Evolutionary conservation across 2,329 filamentous ascomycete species (phyloP), one percentile per base, ranked within the genome.

Genomic region (Metarhizium robertsii): DNA sequence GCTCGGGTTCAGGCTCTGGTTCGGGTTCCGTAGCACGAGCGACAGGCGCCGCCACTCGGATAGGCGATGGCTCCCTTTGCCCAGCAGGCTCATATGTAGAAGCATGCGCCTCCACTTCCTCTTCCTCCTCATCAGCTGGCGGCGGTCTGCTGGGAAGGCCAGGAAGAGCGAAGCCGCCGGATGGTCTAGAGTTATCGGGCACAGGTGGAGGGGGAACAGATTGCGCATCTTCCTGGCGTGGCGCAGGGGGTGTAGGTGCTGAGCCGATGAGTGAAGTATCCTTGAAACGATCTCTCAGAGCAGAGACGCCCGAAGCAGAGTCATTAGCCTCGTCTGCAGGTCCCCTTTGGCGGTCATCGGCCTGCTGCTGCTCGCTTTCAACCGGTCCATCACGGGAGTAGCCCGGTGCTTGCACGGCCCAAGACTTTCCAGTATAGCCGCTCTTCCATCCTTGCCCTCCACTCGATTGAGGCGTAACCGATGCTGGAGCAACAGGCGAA

Each of bases 381-480:
- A 78, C 77, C 40, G 75, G 59, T 8, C 79, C 75, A 57, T 83
- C 84, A 55, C 85, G 85, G 18, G 86, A 86, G 55, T 81, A 79
- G 10, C 81, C 82, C 29, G 70, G 59, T 11, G 87, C 90, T 64
- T 91, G 84, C 34, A 96, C 90, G 30, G 84, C 90, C 92, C 92
- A 97, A 38, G 83, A 86, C 76, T 96, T 97, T 59, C 92, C 92
- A 51, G 78, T 76, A 68, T 96, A 96, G 18, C 90, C 88, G 70
- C 91, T 96, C 79, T 92, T 91, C 92, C 92, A 96, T 58, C 90
- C 67, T 56, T 89, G 65, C 56, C 78, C 79, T 58, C 88, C 90
- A 65, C 88, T 95, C 66, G 79, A 78, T 69, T 96, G 90, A 52
- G 79, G 77, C 52, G 76, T 69, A 36, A 90, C 73, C 1, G 84